Evolutionary conservation across 768 basidiomycete species (phyloP), one percentile per base, ranked within the genome.

Genomic region (Tephrocybe sp.): DNA sequence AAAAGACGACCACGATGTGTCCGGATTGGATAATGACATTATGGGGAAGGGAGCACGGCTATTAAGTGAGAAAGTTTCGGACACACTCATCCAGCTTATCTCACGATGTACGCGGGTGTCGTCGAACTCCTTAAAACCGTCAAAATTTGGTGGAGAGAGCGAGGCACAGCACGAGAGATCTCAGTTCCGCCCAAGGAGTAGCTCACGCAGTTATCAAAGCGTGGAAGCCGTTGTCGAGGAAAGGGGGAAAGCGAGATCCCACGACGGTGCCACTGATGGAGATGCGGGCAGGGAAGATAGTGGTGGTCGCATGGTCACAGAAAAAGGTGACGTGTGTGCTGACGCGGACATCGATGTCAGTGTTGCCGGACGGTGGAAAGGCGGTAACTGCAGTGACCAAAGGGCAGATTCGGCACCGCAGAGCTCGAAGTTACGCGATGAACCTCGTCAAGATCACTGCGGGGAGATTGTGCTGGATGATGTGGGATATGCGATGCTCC

Each of bases 401-500:
- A n/a, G 32, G 21, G 46, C 11, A 25, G 38, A 18, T 28, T 53
- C 50, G 20, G 25, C 50, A 30, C 41, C 49, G 48, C 52, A 41
- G 49, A 34, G 25, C 15, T 18, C 39, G 3, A 26, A 48, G 11
- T 15, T 33, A 32, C 33, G 33, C 45, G 50, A 56, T 28, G 58
- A 38, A 32, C 18, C 36, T 15, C 49, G 33, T 44, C 43, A 57
- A 50, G 52, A 15, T 36, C 34, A 36, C 51, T 25, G 48, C 37
- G n/a, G n/a, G n/a, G n/a, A 37, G 44, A 50, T 60, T 18, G 57
- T 62, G 43, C 53, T 72, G 37, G 73, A 75, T 62, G 71, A 74
- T 30, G 63, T 69, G 40, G 68, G 59, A 36, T 69, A 70, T 52
- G 64, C 61, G 41, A 74, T 75, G 70, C 45, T 77, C 26, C 58